A percentile compares a stretch with the other conserved stretches of the same genome.
phyloP scores from a whole-genome alignment of 768 basidiomycete species.

The Mycena galopus region DNA sequence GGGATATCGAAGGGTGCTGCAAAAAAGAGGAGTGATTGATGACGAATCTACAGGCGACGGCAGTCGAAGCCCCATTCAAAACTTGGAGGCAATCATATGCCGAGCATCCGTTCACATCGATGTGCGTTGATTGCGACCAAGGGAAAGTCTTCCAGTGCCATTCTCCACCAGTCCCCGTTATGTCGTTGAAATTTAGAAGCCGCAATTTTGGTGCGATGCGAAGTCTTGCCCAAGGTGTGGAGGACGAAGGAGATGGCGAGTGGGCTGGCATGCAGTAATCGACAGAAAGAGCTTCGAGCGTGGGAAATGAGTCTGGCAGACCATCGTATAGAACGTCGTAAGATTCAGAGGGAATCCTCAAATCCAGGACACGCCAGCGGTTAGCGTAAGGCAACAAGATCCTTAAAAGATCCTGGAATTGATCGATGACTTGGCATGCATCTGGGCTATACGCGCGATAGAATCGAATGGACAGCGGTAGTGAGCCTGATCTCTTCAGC shows the following conservation, averaged over 20 bases:
- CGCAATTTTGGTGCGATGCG: not conserved
- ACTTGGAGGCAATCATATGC: not conserved
- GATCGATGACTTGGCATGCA: not conserved
- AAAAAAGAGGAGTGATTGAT: not conserved
- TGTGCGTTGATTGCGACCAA: not conserved
- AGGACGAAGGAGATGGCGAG: too few relatives aligned
- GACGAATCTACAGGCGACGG: not conserved
- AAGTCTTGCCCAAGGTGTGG: not conserved
- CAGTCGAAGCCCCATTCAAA: not conserved
- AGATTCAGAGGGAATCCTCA: not conserved
- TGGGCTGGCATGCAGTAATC: too few relatives aligned
- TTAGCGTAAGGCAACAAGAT: not conserved
- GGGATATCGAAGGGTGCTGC: not conserved
- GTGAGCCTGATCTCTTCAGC: conserved; percentile 1
- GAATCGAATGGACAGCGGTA: not conserved
- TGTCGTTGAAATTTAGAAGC: not conserved
- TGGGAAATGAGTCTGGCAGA: not conserved
- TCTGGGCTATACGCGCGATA: not conserved
- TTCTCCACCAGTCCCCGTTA: too few relatives aligned
- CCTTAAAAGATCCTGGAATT: not conserved
- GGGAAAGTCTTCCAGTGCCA: conserved; percentile 4
- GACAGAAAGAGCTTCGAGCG: not conserved
- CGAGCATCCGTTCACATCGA: conserved; percentile 9
- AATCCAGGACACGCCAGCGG: not conserved
- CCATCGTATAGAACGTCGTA: not conserved